A percentile compares a stretch with the other conserved stretches of the same genome.
Evolutionary conservation across 73 alveolate genomes (phyloP).

Genomic region (Paramecium caudatum): DNA sequence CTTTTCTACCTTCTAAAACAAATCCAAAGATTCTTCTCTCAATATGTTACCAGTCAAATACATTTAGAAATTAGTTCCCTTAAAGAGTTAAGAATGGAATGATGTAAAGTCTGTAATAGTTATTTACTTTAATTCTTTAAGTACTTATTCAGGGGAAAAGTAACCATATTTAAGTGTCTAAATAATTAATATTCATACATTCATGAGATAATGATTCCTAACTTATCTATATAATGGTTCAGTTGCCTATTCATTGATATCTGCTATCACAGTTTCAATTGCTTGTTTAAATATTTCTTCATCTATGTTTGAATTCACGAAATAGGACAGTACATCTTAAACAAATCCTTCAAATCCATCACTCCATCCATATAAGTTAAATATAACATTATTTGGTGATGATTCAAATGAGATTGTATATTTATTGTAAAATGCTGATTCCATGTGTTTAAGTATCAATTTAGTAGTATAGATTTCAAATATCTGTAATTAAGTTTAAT

Average conservation of each 20-base stretch:
- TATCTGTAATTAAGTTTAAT: not conserved
- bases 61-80: constrained; percentile 21
- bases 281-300: not conserved
- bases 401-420: not conserved
- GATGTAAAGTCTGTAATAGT: not conserved
- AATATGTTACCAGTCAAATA: not conserved
- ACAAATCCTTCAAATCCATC: not conserved
- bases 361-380: constrained; percentile 49
- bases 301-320: not conserved
- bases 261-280: not conserved
- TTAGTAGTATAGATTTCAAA: not conserved
- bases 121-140: not conserved
- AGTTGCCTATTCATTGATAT: not conserved
- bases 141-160: not conserved
- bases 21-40: not conserved
- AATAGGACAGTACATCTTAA: not conserved
- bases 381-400: not conserved
- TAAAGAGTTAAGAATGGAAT: constrained; percentile 32
- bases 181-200: not conserved
- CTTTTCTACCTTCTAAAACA: not conserved
- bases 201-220: not conserved
- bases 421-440: constrained; percentile 12
- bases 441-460: not conserved
- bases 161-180: constrained; percentile 21
- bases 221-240: not conserved